These are phyloP conservation scores for Lentinula edodes DNA, from an alignment of 768 basidiomycete species.

Conservation along the genomic window DNA sequence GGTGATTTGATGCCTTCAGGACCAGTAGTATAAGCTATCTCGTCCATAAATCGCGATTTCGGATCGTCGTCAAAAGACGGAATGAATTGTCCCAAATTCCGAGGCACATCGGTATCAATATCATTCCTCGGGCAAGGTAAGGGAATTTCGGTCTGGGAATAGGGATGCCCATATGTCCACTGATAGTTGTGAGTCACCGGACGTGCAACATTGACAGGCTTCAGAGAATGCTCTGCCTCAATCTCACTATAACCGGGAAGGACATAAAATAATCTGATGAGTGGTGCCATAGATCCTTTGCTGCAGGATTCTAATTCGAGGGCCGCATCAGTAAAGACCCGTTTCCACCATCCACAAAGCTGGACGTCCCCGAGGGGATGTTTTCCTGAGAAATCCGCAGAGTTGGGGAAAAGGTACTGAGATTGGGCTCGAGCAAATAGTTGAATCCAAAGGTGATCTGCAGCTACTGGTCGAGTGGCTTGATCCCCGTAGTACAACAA, in stretches of 20 bases:
- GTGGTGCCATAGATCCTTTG: constrained; percentile 7
- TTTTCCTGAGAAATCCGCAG: constrained; percentile 64
- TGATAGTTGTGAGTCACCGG: constrained; percentile 6
- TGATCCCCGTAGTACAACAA: constrained; percentile 60
- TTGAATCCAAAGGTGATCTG: constrained; percentile 68
- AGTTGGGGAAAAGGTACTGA: constrained; percentile 94
- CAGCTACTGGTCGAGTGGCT: constrained; percentile 51
- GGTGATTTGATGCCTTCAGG: constrained; percentile 56
- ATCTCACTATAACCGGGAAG: constrained; percentile 64
- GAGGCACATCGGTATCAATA: constrained; percentile 18
- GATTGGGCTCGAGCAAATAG: constrained; percentile 86
- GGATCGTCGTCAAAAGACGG: constrained; percentile 97
- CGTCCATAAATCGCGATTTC: constrained; percentile 89
- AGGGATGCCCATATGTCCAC: constrained; percentile 84
- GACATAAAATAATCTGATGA: constrained; percentile 47
- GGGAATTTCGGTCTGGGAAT: constrained; percentile 46
- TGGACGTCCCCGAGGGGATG: constrained; percentile 68
- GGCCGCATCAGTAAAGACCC: constrained; percentile 56
- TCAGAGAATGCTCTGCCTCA: constrained; percentile 61
- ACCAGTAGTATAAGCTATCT: constrained; percentile 72
- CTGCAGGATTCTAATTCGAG: constrained; percentile 27
- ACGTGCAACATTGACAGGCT: constrained; percentile 21
- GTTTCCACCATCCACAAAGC: constrained; percentile 93
- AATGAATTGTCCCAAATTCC: constrained; percentile 65
- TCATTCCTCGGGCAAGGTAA: constrained; percentile 35